These are phyloP conservation scores for Gynandropsis gynandra DNA, from an alignment of 345 rosid genomes.

Conservation along the genomic window DNA sequence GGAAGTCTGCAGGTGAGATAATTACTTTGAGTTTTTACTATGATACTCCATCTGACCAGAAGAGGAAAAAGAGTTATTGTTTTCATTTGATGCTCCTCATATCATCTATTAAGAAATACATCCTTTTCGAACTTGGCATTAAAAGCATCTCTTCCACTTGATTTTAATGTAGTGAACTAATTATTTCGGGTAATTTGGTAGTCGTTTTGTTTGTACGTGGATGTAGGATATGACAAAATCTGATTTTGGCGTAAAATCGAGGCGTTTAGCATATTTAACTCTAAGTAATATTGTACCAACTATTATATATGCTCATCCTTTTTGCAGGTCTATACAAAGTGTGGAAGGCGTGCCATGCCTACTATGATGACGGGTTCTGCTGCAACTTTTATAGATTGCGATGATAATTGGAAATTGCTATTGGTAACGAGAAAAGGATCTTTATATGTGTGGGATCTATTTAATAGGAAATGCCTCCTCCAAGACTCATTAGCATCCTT, in stretches of 20 bases:
- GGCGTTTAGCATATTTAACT: not conserved
- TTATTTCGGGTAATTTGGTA: not conserved
- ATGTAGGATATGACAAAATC: slow-evolving; percentile 4
- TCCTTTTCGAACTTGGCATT: not conserved
- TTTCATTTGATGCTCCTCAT: slow-evolving; percentile 2
- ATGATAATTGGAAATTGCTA: slow-evolving; percentile 85
- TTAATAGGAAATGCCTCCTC: slow-evolving; percentile 63
- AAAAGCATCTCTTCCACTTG: not conserved
- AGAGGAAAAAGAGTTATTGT: not conserved
- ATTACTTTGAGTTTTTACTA: slow-evolving; percentile 11
- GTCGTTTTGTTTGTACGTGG: slow-evolving; percentile 12
- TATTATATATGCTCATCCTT: not conserved
- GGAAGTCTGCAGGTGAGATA: slow-evolving; percentile 80
- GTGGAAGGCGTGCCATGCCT: slow-evolving; percentile 95
- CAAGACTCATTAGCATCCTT: slow-evolving; percentile 76
- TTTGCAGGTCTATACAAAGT: slow-evolving; percentile 77
- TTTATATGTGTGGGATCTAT: slow-evolving; percentile 80
- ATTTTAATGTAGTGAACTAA: slow-evolving; percentile 7
- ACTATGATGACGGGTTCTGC: slow-evolving; percentile 95
- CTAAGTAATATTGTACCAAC: not conserved
- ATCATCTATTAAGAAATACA: slow-evolving; percentile 1
- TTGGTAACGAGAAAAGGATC: slow-evolving; percentile 86
- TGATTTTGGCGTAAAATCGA: too few relatives aligned
- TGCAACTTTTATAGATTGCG: slow-evolving; percentile 85
- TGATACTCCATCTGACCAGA: not conserved